Evolutionary conservation across 2,329 filamentous ascomycete genomes (phyloP), one percentile per base, ranked within the genome.

Genomic region (Paraphoma chrysanthemicola): DNA sequence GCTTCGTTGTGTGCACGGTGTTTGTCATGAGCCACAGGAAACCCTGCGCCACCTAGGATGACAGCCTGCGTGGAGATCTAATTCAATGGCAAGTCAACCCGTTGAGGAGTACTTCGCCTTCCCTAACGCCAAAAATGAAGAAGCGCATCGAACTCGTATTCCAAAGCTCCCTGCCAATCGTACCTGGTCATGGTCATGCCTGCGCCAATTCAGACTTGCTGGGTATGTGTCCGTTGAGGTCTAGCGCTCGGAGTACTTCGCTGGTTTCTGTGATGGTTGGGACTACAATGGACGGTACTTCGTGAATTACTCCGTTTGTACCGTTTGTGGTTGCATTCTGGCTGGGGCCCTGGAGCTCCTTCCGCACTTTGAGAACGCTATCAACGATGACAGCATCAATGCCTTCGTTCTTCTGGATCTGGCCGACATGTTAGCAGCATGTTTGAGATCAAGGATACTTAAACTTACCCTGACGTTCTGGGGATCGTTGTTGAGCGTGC

Each of bases 351-450:
- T 91, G 95, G 59, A 99, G 83, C 0, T 92, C 94, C 77, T 97
- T 93, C 45, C 94, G 88, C 66, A 99, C 97, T 41, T 92, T 92
- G 30, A 98, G 85, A 3, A 99, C 94, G 60, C 88, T 95, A 74
- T 99, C 95, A 12, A 98, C 95, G 71, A 99, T 99, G 51, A 99
- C 94, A 1, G 95, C 95, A 73, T 99, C 95, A 59, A 99, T 97
- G 46, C 95, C 94, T 78, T 97, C 92, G 52, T 92, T 91, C 9
- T 96, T 92, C 88, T 99, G 95, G 61, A 90, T 81, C 88, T 93
- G 72, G 64, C 66, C 48, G 23, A 62, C n/a, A 1, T 3, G 50
- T 67, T 11, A 66, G 49, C n/a, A 18, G 16, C 17, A 10, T 33
- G 7, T 12, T 18, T 38, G n/a, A 16, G 4, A 1, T 8, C 18